Percentiles rank a stretch among this genome's conserved stretches.
These are phyloP conservation scores for Ensete ventricosum DNA, from an alignment of 176 grass and related monocot genomes.

Conservation along the genomic window DNA sequence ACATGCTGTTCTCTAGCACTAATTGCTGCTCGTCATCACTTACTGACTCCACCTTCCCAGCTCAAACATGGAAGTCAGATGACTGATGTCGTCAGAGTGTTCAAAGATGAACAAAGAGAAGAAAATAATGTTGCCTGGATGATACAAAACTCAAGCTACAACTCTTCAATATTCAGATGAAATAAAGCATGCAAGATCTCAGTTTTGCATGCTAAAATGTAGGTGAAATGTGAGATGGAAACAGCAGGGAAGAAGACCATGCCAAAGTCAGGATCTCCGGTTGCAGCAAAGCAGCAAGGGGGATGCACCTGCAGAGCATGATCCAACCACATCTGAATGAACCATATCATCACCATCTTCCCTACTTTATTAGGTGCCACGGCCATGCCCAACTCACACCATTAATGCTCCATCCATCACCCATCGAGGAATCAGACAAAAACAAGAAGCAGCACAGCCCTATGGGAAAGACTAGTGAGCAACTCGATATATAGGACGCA, in stretches of 20 bases:
- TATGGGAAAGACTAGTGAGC: too few relatives aligned
- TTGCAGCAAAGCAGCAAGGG: not conserved
- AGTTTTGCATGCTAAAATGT: too few relatives aligned
- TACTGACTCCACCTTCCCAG: too few relatives aligned
- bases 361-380: not conserved
- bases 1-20: too few relatives aligned
- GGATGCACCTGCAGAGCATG: not conserved
- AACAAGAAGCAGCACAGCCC: not conserved
- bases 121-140: too few relatives aligned
- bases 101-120: too few relatives aligned
- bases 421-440: not conserved
- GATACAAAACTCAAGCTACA: too few relatives aligned
- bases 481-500: not conserved
- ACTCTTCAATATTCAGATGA: too few relatives aligned
- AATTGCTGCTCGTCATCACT: too few relatives aligned
- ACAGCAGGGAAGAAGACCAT: not conserved
- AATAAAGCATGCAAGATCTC: too few relatives aligned
- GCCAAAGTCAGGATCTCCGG: not conserved
- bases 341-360: not conserved
- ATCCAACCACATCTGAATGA: not conserved
- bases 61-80: too few relatives aligned
- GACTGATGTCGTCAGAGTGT: too few relatives aligned
- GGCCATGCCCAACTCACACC: not conserved
- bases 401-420: not conserved
- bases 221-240: not conserved